Evolutionary conservation across 163 green algal genomes (phyloP), one percentile per base, ranked within the genome.

Genomic region (Scenedesmus sp.): DNA sequence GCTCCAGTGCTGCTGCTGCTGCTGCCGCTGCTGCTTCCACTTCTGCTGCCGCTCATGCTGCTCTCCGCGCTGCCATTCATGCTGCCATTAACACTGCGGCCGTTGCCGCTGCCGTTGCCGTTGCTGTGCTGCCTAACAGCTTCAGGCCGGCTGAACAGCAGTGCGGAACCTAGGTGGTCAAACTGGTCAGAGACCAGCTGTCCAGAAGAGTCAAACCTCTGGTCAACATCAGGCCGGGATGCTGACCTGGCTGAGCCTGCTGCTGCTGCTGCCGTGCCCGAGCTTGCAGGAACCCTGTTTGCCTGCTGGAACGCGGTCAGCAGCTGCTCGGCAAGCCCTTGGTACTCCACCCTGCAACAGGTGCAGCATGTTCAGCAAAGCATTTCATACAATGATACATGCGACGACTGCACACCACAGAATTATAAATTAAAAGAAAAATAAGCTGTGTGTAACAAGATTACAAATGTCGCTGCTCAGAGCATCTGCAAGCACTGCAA

Each of bases 281-380:
- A 2, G 73, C 73, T 46, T 44, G 73, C 73, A 82, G 73, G 73
- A 44, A 44, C 18, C 22, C 35, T 65, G 83, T 89, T 89, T n/a
- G 86, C 86, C 18, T 83, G 43, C 76, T 91, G 86, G 37, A 81
- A 91, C 26, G 76, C 51, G 33, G 43, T 91, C 53, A 91, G 73
- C 49, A 91, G 73, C 86, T 91, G 86, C 43, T 79, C 73, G 30
- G 86, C 86, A 43, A 91, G 49, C 0, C 73, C 86, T n/a, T 91
- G 86, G 20, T 91, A 91, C 53, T 91, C 86, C 7, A 86, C 86
- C 73, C 86, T 90, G 73, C 80, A 85, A 35, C n/a, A 73, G 76
- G 81, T 53, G 56, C 37, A 76, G 26, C 61, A 76, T 76, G 24
- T 10, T 0, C 59, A 72, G 0, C 15, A n/a, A 65, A 22, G 18